Evolutionary conservation across 129 eudicot species (phyloP).

Genomic region (Pittosporum tobira): DNA sequence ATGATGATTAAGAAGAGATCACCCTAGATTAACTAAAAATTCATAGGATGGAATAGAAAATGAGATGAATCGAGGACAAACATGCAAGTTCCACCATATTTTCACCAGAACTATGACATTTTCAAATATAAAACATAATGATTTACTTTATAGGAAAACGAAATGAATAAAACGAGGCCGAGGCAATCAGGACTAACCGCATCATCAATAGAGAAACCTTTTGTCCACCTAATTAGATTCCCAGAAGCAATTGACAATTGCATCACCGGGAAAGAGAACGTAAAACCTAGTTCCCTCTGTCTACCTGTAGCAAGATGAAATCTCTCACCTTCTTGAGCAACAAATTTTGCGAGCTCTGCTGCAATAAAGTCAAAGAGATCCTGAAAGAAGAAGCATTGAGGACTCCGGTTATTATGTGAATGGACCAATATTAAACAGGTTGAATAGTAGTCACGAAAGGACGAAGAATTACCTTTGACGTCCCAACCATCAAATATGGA

Average conservation of each 20-base stretch:
- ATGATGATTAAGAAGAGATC: neutral
- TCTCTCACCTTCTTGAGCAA: conserved; percentile 50
- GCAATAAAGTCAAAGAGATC: conserved; percentile 86
- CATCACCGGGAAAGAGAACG: conserved; percentile 94
- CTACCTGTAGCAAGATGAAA: conserved; percentile 49
- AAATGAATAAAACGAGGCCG: neutral
- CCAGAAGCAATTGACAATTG: conserved; percentile 81
- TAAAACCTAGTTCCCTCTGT: conserved; percentile 90
- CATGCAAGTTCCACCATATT: too few relatives aligned
- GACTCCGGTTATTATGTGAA: conserved; percentile 9
- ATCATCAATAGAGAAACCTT: conserved; percentile 80
- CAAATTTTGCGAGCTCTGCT: conserved; percentile 64
- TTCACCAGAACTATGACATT: too few relatives aligned
- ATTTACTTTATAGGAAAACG: neutral
- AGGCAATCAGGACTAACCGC: conserved; percentile 30
- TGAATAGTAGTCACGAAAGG: conserved; percentile 3
- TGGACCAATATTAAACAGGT: conserved; percentile 1
- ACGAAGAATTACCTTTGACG: conserved; percentile 50
- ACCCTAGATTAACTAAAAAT: neutral
- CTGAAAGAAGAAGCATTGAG: conserved; percentile 32
- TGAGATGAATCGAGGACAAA: neutral
- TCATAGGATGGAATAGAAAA: neutral
- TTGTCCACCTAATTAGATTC: conserved; percentile 80
- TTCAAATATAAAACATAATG: neutral
- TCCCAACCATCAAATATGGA: conserved; percentile 71